These are phyloP conservation scores for Austroboletus festivus DNA, from an alignment of 768 basidiomycete species.

Conservation along the genomic window DNA sequence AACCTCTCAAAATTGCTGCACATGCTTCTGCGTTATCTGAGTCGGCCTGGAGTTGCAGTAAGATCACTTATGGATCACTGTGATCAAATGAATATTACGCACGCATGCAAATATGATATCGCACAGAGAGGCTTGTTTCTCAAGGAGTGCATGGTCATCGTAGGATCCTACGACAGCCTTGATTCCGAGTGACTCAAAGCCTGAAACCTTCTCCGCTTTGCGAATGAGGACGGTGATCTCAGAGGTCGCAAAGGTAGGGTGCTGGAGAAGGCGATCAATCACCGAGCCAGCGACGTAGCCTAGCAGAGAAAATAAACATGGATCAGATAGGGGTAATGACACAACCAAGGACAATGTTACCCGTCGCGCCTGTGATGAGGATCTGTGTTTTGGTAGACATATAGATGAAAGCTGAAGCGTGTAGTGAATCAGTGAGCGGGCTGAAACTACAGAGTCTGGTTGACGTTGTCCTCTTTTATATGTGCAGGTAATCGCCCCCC, in stretches of 20 bases:
- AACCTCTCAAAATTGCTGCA: conserved; percentile 47
- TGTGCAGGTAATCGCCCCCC: too few species aligned
- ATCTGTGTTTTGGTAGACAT: conserved; percentile 20
- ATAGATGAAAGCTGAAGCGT: conserved; percentile 1
- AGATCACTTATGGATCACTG: too few species aligned
- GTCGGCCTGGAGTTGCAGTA: conserved; percentile 38
- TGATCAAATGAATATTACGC: not conserved
- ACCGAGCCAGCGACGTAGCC: conserved; percentile 36
- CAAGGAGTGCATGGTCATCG: conserved; percentile 40
- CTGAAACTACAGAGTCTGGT: not conserved
- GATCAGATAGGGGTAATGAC: conserved; percentile 1
- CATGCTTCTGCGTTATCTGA: conserved; percentile 45
- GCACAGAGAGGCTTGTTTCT: conserved; percentile 41
- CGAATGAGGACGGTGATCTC: conserved; percentile 31
- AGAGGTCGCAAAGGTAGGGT: conserved; percentile 19
- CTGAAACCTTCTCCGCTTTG: conserved; percentile 24
- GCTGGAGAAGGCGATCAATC: conserved; percentile 29
- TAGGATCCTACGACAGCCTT: conserved; percentile 42
- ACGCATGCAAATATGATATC: conserved; percentile 45
- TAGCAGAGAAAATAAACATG: not conserved
- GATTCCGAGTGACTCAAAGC: conserved; percentile 23
- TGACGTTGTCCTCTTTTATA: too few species aligned
- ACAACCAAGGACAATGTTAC: conserved; percentile 1
- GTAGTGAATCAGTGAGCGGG: too few species aligned
- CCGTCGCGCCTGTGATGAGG: conserved; percentile 21